These are phyloP conservation scores for Coemansia sp. DNA, from an alignment of 192 early-diverging fungal species.

Conservation along the genomic window DNA sequence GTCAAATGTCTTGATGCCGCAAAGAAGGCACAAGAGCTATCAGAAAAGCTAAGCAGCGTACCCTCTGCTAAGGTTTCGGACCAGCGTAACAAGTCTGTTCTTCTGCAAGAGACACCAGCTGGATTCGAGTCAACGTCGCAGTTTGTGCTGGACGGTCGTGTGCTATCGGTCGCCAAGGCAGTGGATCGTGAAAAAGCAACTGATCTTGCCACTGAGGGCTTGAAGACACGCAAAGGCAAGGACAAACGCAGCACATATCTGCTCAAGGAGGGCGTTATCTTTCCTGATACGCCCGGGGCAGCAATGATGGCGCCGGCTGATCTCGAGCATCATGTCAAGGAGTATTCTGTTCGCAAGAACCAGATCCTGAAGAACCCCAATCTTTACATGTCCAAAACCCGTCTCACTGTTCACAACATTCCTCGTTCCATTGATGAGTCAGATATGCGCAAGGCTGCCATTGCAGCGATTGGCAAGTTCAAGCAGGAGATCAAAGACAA, in stretches of 20 bases:
- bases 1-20: slow-evolving; percentile 74
- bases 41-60: slow-evolving; percentile 46
- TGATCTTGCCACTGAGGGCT: slow-evolving; percentile 61
- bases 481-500: slow-evolving; percentile 71
- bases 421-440: slow-evolving; percentile 72
- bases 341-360: slow-evolving; percentile 78
- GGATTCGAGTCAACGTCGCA: slow-evolving; percentile 34
- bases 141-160: slow-evolving; percentile 79
- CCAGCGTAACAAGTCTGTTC: slow-evolving; percentile 52
- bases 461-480: slow-evolving; percentile 69
- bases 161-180: slow-evolving; percentile 77
- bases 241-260: slow-evolving; percentile 89
- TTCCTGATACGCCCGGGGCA: slow-evolving; percentile 79
- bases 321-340: slow-evolving; percentile 76
- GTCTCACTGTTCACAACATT: slow-evolving; percentile 88
- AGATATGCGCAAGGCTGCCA: slow-evolving; percentile 61
- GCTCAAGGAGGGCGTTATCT: slow-evolving; percentile 89
- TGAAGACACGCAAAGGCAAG: slow-evolving; percentile 62
- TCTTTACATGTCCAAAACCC: slow-evolving; percentile 82
- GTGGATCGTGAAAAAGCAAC: slow-evolving; percentile 73
- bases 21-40: slow-evolving; percentile 59
- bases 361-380: slow-evolving; percentile 84
- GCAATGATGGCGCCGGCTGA: slow-evolving; percentile 70
- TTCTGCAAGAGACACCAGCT: slow-evolving; percentile 50
- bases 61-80: slow-evolving; percentile 36